Evolutionary conservation across 2,329 filamentous ascomycete species (phyloP), one percentile per base, ranked within the genome.

Genomic region (Ambrosiella beaveri): DNA sequence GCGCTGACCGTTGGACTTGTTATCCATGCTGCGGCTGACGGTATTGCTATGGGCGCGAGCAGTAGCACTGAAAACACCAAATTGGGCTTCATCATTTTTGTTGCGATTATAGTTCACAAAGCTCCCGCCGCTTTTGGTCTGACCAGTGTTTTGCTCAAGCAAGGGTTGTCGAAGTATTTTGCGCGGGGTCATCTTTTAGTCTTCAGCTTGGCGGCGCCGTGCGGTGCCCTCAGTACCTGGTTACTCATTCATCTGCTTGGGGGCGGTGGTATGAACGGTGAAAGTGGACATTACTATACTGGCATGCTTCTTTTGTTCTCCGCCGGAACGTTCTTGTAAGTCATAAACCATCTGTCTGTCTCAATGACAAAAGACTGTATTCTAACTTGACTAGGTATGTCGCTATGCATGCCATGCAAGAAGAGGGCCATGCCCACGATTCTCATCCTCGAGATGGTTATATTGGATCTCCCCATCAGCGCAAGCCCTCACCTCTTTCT

Each of bases 401-500:
- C 49, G 93, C 93, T 0, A 96, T 97, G 90, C 93, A 98, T 67
- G 89, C 90, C 0, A 95, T 97, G 88, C 87, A 94, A 67, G 90
- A 95, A 65, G 80, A 83, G 19, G 73, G 75, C 56, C 69, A 70
- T 7, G 67, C 71, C 1, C 71, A 76, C 37, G 75, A 82, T 62
- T 74, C 80, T n/a, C 73, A 78, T 59, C 69, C 73, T 56, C 64
- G 69, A 0, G 81, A 83, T 62, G 76, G 81, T 56, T 81, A 80
- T 65, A 65, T 72, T 6, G 79, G 83, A 17, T 70, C 71, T 2
- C 65, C 68, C 13, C 65, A 71, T 45, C 74, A 78, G 65, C 72
- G 75, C 59, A 77, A 77, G 66, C 69, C 76, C 58, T 70, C 71
- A 54, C 77, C 78, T 39, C 79, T 79, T 13, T 76, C 81, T 65